These are phyloP conservation scores for Penicillium malachiteum DNA, from an alignment of 495 filamentous ascomycete genomes.

Conservation along the genomic window DNA sequence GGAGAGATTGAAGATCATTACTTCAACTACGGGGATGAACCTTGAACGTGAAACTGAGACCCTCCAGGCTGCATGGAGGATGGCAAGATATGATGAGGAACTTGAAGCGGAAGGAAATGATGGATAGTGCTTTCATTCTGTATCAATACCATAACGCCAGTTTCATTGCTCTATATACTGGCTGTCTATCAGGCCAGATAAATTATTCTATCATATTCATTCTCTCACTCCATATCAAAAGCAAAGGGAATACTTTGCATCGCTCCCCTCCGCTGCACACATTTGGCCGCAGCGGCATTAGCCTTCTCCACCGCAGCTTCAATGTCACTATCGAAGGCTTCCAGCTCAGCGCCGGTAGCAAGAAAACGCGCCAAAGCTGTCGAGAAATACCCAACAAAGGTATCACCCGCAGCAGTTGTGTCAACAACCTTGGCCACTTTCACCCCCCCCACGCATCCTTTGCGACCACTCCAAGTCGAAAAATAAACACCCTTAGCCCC, in stretches of 20 bases:
- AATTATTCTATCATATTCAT: background rate
- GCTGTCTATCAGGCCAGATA: background rate
- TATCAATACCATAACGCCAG: background rate
- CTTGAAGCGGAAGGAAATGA: conserved; percentile 19
- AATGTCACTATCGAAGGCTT: conserved; percentile 21
- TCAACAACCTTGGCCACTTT: conserved; percentile 68
- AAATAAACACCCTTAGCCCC: conserved; percentile 66
- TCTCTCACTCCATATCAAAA: conserved; percentile 17
- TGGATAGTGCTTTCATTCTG: background rate
- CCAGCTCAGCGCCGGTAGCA: conserved; percentile 12
- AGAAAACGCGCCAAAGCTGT: conserved; percentile 21
- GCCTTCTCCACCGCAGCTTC: conserved; percentile 17
- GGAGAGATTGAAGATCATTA: conserved; percentile 14
- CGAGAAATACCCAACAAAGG: conserved; percentile 62
- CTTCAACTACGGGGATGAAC: conserved; percentile 21
- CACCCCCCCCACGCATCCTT: conserved; percentile 45
- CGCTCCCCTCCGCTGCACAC: conserved; percentile 21
- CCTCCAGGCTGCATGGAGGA: conserved; percentile 17
- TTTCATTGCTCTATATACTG: background rate
- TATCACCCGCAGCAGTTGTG: conserved; percentile 86
- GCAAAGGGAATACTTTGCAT: conserved; percentile 31
- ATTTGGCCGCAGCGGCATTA: conserved; percentile 25
- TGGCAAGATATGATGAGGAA: conserved; percentile 25
- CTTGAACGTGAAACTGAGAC: conserved; percentile 15
- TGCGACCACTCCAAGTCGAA: conserved; percentile 27